These are phyloP conservation scores for Keithomyces neogunnii DNA, from an alignment of 2,329 filamentous ascomycete species.

Conservation along the genomic window DNA sequence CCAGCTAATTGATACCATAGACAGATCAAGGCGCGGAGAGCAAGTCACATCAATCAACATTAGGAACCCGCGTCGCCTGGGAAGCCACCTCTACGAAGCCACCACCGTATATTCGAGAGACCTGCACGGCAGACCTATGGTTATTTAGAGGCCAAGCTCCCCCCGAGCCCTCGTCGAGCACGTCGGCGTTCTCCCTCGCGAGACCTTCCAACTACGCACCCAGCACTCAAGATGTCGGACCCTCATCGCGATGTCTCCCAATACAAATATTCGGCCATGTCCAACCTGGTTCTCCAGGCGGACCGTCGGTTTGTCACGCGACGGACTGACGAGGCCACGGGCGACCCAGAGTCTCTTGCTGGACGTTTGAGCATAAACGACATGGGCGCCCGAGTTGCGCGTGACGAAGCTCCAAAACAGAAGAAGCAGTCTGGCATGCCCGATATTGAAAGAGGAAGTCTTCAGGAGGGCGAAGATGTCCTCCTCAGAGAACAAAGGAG, in stretches of 20 bases:
- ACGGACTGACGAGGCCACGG: constrained; percentile 88
- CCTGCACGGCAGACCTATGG: constrained; percentile 22
- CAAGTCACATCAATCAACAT: constrained; percentile 15
- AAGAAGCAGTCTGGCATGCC: constrained; percentile 65
- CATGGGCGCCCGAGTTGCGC: constrained; percentile 80
- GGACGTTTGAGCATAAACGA: constrained; percentile 88
- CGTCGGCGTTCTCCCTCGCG: constrained; percentile 22
- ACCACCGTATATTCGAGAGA: constrained; percentile 7
- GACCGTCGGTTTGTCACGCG: constrained; percentile 92
- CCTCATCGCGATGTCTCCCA: constrained; percentile 79
- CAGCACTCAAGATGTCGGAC: constrained; percentile 57
- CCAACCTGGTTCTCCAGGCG: constrained; percentile 99
- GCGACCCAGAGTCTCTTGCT: constrained; percentile 94
- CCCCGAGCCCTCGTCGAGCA: constrained; percentile 27
- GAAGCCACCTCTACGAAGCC: constrained; percentile 9
- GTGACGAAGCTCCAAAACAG: constrained; percentile 71
- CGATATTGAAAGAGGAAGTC: constrained; percentile 64
- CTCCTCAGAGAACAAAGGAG: constrained; percentile 79
- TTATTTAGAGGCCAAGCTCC: constrained; percentile 24
- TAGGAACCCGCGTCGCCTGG: constrained; percentile 12
- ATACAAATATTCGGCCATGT: constrained; percentile 99
- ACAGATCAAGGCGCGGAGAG: constrained; percentile 5
- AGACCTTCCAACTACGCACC: constrained; percentile 15
- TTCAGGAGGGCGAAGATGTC: constrained; percentile 76
- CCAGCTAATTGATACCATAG: not conserved